Evolutionary conservation across 2,329 filamentous ascomycete species (phyloP), one percentile per base, ranked within the genome.

Genomic region (Stylonectria norvegica): DNA sequence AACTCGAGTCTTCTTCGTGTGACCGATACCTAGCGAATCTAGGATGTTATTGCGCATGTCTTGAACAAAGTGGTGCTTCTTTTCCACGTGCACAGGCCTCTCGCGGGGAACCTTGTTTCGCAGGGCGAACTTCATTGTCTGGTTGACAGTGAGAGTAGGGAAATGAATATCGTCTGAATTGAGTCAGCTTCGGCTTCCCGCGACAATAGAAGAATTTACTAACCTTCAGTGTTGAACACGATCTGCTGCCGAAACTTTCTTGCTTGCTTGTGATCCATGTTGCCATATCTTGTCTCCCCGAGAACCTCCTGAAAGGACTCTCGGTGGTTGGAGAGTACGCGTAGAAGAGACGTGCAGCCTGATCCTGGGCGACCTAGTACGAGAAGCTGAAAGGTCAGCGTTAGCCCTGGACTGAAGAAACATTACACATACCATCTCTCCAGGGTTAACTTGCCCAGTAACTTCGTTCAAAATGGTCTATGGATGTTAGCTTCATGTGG

Each of bases 41-140:
- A 71, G 50, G 8, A 69, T 65, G 2, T 48, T 39, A 10, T 67
- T 55, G 8, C 58, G 50, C 23, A 59, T 57, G 5, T 58, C 45
- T 18, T 57, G 44, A 2, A 65, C 56, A 40, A 60, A 67, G 2
- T 55, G 50, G 10, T 55, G 49, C 16, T 55, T 56, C 15, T 54
- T 48, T 12, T 52, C 47, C 3, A 57, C 36, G 2, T 54, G 42
- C 10, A 49, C 42, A 4, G 81, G 75, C 12, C 78, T 64, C 2
- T 81, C 76, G 2, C 73, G 72, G 0, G 81, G 81, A 1, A 81
- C 78, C 45, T 79, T 69, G 3, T 78, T 78, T 49, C 75, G 72
- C 4, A 82, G 65, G 1, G 83, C 82, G 59, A 86, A 86, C 16
- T 72, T 67, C 2, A 86, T 62, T 0, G 82, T 85, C 44, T 82